Base-by-base conservation (phyloP, 2,329 filamentous ascomycete species). In the Huntiella omanensis region DNA sequence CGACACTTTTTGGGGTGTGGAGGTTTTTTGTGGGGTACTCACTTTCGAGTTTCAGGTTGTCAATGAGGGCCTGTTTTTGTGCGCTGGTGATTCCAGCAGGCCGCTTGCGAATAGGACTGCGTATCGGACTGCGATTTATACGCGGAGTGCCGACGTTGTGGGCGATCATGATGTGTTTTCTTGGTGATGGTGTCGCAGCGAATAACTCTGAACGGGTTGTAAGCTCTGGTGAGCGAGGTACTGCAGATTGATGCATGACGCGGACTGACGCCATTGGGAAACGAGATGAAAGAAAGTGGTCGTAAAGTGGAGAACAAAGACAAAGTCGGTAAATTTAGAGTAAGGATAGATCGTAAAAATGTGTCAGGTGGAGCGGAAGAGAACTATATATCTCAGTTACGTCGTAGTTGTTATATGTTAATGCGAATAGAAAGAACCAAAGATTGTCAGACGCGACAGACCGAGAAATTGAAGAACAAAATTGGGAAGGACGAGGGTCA, bases 41-140 rank as follows among this genome's bases (percentile, higher is more conserved):
- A 93, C 86, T 75, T 62, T 95, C 86, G 36, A 94, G 69, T 58
- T 93, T 84, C 35, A 94, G 63, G 55, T 95, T 93, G 56, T 94
- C 84, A 49, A 94, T 80, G 44, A 94, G 65, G 8, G 82, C 80
- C 61, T 91, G 83, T 62, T 93, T 94, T 59, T 93, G 84, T 36
- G 69, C 68, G 47, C 73, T 59, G 3, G 76, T 77, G 52, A 88
- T 71, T 38, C 70, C 74, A 49, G 71, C 63, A 55, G 64, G 69
- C 52, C 63, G 69, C 62, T 73, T 80, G 61, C 71, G 79, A 46
- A 71, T 69, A 2, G 80, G 79, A 55, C 75, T 80, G 58, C 64
- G 65, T 28, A 28, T 28, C 22, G 22, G 22, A 33, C 28, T 34
- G 33, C 40, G 33, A 52, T 57, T 60, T 28, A 36, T 40, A 51